Evolutionary conservation across 2,329 filamentous ascomycete species (phyloP).

Genomic region (Coniochaeta prunicola): DNA sequence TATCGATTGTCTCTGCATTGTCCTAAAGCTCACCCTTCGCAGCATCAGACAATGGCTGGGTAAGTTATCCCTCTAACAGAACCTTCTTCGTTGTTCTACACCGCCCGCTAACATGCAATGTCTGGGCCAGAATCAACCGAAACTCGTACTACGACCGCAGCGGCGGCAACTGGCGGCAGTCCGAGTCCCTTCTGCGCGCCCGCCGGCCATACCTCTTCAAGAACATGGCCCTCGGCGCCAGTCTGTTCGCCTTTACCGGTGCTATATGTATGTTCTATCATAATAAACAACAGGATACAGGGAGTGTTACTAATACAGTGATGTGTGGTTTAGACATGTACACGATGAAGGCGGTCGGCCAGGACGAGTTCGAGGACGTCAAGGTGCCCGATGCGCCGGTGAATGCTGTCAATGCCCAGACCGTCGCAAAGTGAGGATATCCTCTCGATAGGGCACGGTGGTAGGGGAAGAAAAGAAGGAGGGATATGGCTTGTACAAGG

Average conservation of each 20-base stretch:
- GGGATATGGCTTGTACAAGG: not conserved
- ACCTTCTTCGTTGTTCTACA: not conserved
- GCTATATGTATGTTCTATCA: conserved; percentile 76
- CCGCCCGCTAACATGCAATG: not conserved
- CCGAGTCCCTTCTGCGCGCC: conserved; percentile 82
- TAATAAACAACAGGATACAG: not conserved
- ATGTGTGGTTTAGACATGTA: conserved; percentile 41
- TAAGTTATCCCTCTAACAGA: conserved; percentile 5
- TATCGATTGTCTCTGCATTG: not conserved
- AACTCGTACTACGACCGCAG: conserved; percentile 85
- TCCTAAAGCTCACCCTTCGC: not conserved
- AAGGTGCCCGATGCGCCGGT: conserved; percentile 70
- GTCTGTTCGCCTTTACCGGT: conserved; percentile 66
- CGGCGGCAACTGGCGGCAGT: conserved; percentile 77
- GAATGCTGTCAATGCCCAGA: conserved; percentile 3
- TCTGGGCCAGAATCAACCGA: not conserved
- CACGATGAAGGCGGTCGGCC: conserved; percentile 76
- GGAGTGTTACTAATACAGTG: not conserved
- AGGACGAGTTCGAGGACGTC: conserved; percentile 96
- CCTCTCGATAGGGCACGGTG: too few relatives aligned
- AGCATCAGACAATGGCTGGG: conserved; percentile 10
- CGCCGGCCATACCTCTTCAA: conserved; percentile 87
- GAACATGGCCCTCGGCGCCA: conserved; percentile 77
- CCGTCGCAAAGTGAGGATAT: not conserved
- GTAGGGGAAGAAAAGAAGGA: not conserved